Evolutionary conservation across 139 green algal genomes (phyloP).

Genomic region (Astrephomene gubernaculifera): DNA sequence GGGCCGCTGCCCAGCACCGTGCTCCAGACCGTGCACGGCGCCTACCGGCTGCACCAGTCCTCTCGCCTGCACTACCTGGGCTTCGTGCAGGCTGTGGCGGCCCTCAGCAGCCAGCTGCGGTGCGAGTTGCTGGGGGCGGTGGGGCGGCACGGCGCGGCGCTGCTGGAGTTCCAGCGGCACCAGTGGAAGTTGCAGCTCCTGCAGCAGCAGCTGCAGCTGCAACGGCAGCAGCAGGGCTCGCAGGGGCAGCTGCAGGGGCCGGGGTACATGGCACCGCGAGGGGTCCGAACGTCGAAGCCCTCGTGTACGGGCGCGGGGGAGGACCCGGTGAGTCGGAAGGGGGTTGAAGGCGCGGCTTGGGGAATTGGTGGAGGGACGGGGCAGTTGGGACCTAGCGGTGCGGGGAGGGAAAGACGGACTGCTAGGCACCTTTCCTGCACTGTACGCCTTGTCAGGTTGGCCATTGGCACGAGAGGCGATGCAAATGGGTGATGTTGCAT

Average conservation of each 20-base stretch:
- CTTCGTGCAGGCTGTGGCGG: constrained; percentile 18
- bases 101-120: constrained; percentile 15
- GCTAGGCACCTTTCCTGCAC: no score
- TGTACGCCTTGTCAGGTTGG: no score
- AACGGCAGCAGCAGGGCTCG: not conserved
- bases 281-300: no score
- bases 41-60: constrained; percentile 9
- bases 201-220: not conserved
- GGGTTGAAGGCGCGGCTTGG: no score
- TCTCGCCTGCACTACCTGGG: not conserved
- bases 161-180: constrained; percentile 22
- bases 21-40: constrained; percentile 8
- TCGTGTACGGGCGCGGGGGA: not conserved
- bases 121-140: not conserved
- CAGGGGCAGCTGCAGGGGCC: not conserved
- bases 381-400: no score
- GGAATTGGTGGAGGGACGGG: no score
- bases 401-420: no score
- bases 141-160: constrained; percentile 6
- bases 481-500: no score
- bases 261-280: no score
- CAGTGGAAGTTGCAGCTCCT: not conserved
- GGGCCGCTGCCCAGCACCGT: constrained; percentile 8
- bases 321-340: not conserved
- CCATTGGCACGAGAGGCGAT: no score